phyloP scores from a whole-genome alignment of 1,284 basidiomycete genomes.

The Trichosporon faecale region DNA sequence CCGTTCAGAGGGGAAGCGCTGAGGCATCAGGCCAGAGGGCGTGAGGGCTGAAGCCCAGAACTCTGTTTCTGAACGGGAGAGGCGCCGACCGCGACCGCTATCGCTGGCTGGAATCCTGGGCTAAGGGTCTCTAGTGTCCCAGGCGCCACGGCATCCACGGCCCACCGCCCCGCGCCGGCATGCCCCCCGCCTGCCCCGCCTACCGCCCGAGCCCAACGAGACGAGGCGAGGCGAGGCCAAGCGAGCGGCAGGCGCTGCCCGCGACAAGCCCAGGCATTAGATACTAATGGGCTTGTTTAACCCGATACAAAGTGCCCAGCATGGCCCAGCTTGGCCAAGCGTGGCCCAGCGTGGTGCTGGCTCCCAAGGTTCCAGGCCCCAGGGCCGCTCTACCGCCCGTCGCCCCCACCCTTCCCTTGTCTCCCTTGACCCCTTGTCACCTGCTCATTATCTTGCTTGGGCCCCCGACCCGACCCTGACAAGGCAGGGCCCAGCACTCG shows the following conservation, averaged over 20 bases:
- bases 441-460: constrained; percentile 6
- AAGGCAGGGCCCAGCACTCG: not conserved
- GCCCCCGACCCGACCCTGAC: constrained; percentile 5
- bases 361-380: constrained; percentile 8
- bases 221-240: not conserved
- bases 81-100: constrained; percentile 10
- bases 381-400: constrained; percentile 9
- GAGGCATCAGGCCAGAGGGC: not conserved
- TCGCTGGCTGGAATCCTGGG: constrained; percentile 1
- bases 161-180: not conserved
- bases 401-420: constrained; percentile 1
- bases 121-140: too few relatives aligned
- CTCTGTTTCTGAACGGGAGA: constrained; percentile 9
- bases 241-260: not conserved
- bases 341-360: not conserved
- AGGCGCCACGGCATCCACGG: not conserved
- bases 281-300: not conserved
- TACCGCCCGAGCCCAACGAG: not conserved
- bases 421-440: not conserved
- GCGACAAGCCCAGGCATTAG: not conserved
- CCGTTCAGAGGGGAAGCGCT: not conserved
- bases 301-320: not conserved
- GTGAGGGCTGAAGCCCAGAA: constrained; percentile 1
- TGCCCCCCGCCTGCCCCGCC: not conserved
- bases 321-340: not conserved